Evolutionary conservation across 2,329 filamentous ascomycete genomes (phyloP).

Genomic region (Zalaria obscura): DNA sequence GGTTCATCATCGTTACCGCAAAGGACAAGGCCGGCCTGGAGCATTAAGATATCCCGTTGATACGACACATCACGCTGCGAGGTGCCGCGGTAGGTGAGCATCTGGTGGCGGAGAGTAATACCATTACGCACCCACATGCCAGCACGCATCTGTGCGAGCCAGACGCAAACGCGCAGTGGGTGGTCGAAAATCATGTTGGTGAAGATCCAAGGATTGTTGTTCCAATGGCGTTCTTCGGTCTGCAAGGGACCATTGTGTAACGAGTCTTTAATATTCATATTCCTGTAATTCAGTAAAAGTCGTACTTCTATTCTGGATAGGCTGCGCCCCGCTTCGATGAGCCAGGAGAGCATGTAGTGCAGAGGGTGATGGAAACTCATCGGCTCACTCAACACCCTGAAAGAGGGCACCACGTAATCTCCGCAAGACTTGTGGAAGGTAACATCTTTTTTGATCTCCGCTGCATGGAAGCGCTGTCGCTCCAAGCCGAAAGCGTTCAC

Average conservation of each 20-base stretch:
- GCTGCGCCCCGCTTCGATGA: constrained; percentile 75
- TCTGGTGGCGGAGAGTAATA: constrained; percentile 88
- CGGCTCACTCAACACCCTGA: constrained; percentile 73
- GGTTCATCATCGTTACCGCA: constrained; percentile 56
- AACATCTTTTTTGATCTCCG: constrained; percentile 77
- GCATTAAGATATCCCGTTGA: constrained; percentile 83
- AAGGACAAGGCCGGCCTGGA: constrained; percentile 80
- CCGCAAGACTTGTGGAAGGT: constrained; percentile 43
- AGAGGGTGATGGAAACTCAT: constrained; percentile 97
- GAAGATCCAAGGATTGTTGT: not conserved
- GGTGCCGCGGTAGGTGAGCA: constrained; percentile 82
- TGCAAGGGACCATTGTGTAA: too few species aligned
- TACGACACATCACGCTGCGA: constrained; percentile 83
- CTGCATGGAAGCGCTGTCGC: constrained; percentile 66
- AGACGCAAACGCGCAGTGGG: constrained; percentile 82
- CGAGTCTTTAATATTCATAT: too few species aligned
- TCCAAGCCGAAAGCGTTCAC: constrained; percentile 84
- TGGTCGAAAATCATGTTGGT: constrained; percentile 61
- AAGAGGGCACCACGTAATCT: constrained; percentile 52
- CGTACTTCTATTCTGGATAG: constrained; percentile 55
- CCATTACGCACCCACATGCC: constrained; percentile 98
- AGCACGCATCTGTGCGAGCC: constrained; percentile 95
- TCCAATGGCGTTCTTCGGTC: not conserved
- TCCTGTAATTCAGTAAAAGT: constrained; percentile 37
- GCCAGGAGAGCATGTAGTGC: constrained; percentile 92